Percentiles rank a stretch among this genome's conserved stretches.
Evolutionary conservation across 805 yeast species (phyloP).

Genomic region (Pachysolen tannophilus): DNA sequence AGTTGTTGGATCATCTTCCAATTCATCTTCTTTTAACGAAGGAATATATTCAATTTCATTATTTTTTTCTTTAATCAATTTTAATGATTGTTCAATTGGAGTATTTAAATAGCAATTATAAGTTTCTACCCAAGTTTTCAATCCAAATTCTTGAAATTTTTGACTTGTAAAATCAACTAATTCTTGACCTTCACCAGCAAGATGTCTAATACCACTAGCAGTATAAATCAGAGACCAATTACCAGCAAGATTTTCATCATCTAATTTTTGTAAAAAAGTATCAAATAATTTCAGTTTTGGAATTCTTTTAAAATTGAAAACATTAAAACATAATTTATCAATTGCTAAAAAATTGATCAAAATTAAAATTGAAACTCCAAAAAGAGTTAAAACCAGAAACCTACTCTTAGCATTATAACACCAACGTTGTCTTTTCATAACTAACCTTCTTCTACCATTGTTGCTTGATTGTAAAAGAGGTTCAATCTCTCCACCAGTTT

Average conservation of each 20-base stretch:
- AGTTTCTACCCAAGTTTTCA: slow-evolving; percentile 41
- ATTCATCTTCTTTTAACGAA: slow-evolving; percentile 41
- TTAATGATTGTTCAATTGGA: slow-evolving; percentile 48
- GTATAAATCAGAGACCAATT: slow-evolving; percentile 50
- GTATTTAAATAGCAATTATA: slow-evolving; percentile 56
- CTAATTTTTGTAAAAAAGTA: slow-evolving; percentile 16
- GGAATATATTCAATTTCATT: slow-evolving; percentile 38
- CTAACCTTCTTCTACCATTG: too few species aligned
- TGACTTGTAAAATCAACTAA: slow-evolving; percentile 51
- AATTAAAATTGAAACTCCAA: too few species aligned
- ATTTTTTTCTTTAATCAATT: slow-evolving; percentile 24
- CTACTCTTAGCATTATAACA: too few species aligned
- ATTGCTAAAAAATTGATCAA: too few species aligned
- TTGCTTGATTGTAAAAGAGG: too few species aligned
- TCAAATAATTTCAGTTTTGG: slow-evolving; percentile 5
- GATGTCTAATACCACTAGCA: slow-evolving; percentile 41
- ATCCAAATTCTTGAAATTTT: slow-evolving; percentile 54
- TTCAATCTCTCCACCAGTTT: too few species aligned
- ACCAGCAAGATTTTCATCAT: slow-evolving; percentile 30
- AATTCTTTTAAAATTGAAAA: slow-evolving; percentile 3
- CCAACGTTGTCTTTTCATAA: too few species aligned
- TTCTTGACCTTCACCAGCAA: slow-evolving; percentile 45
- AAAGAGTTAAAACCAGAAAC: too few species aligned
- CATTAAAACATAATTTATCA: too few species aligned
- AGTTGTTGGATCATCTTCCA: slow-evolving; percentile 41